A percentile compares a stretch with the other conserved stretches of the same genome.
Conservation (phyloP, 768 basidiomycete genomes). For the Macrolepiota albuminosa region DNA sequence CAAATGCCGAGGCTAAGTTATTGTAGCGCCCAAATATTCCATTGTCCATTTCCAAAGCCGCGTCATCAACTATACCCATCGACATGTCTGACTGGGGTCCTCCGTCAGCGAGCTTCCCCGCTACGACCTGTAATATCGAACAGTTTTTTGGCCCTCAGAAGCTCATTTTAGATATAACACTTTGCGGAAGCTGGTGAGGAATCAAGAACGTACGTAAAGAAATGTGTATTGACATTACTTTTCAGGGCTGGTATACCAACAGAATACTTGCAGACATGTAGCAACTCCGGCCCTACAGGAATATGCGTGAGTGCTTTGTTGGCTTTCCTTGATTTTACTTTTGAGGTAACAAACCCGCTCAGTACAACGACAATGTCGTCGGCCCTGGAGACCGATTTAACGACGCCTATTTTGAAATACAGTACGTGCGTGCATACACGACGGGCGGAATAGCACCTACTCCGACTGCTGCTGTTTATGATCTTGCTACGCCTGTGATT, state of each 20-base stretch:
- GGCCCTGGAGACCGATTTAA: constrained; percentile 37
- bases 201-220: background rate
- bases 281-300: constrained; percentile 28
- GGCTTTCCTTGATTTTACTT: background rate
- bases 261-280: constrained; percentile 34
- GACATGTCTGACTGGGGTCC: constrained; percentile 38
- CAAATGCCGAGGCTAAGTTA: constrained; percentile 9
- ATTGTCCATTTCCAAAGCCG: constrained; percentile 24
- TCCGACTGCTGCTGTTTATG: constrained; percentile 20
- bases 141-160: constrained; percentile 41
- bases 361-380: constrained; percentile 50
- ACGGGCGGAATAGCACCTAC: constrained; percentile 25
- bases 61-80: constrained; percentile 24
- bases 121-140: constrained; percentile 35
- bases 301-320: constrained; percentile 25
- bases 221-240: background rate
- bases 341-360: background rate
- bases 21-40: constrained; percentile 33
- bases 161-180: constrained; percentile 48
- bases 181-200: constrained; percentile 42
- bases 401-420: constrained; percentile 61
- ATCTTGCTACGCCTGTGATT: constrained; percentile 3
- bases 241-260: constrained; percentile 40
- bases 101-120: constrained; percentile 36
- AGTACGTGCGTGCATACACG: constrained; percentile 45